Evolutionary conservation across 2,329 filamentous ascomycete species (phyloP), one percentile per base, ranked within the genome.

Genomic region (Xylaria sp.): DNA sequence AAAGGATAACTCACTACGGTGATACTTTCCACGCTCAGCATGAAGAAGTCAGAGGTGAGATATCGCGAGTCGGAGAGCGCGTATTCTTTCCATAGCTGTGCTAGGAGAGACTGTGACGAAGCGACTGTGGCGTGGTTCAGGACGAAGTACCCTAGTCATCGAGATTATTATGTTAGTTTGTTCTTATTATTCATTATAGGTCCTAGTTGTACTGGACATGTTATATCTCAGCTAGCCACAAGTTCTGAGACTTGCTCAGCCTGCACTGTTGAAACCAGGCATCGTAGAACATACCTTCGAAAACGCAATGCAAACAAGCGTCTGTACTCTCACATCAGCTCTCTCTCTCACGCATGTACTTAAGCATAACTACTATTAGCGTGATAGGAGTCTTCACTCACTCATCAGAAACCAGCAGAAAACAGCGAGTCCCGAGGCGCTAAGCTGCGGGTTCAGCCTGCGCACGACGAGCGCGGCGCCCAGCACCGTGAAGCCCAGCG

Each of bases 41-140:
- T 93, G 75, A 97, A 94, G 1, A 91, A 86, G 77, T 96, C 92
- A 21, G 90, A 89, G 2, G 91, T 94, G 74, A 97, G 83, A 77
- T 97, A 97, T 51, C 94, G 87, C 63, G 93, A 97, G 81, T 97
- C 94, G 2, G 92, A 94, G 40, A 94, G 85, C 2, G 92, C 87
- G 78, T 97, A 97, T 80, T 97, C 94, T 78, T 97, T 97, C 94
- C 94, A 97, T 53, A 97, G 84, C 82, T 97, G 93, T 2, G 91
- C 93, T 65, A 94, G 91, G 8, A 96, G 81, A 63, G 90, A 89
- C 78, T 93, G 91, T 68, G 88, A 88, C 12, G 86, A 83, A 0
- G 90, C 88, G 78, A 97, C 85, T 27, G 82, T 83, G 25, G 83
- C 81, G 78, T 93, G 91, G 78, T 94, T 89, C 71, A 87, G 79